phyloP scores from a whole-genome alignment of 2,329 filamentous ascomycete genomes.

The Acephala macrosclerotiorum region DNA sequence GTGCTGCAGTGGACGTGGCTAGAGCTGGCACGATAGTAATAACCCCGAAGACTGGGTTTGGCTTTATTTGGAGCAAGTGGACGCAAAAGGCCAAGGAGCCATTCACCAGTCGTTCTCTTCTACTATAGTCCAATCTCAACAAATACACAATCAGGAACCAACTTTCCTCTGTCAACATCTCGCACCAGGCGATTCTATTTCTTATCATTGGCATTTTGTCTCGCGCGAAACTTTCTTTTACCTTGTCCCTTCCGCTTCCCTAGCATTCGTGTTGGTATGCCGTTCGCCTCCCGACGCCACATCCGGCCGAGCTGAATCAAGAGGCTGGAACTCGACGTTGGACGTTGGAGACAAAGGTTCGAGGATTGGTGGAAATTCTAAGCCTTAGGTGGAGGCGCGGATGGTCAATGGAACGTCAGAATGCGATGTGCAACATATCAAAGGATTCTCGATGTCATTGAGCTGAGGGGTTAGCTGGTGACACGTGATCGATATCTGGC shows the following conservation, averaged over 20 bases:
- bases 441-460: no score
- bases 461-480: no score
- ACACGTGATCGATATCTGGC: no score
- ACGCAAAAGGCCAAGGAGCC: background rate
- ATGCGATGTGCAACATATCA: constrained; percentile 3
- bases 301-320: background rate
- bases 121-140: background rate
- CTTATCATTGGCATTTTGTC: background rate
- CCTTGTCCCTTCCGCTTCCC: background rate
- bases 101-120: background rate
- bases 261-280: background rate
- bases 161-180: background rate
- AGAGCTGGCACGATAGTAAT: background rate
- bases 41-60: background rate
- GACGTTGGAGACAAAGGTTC: background rate
- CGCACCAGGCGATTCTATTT: background rate
- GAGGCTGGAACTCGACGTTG: background rate
- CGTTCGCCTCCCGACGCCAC: background rate
- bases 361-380: background rate
- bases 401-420: constrained; percentile 3
- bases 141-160: background rate
- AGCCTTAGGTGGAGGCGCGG: background rate
- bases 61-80: background rate
- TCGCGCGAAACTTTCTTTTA: background rate
- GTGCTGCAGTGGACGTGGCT: background rate